Evolutionary conservation across 306 rosid genomes (phyloP), one percentile per base, ranked within the genome.

Genomic region (Calophaca sinica): DNA sequence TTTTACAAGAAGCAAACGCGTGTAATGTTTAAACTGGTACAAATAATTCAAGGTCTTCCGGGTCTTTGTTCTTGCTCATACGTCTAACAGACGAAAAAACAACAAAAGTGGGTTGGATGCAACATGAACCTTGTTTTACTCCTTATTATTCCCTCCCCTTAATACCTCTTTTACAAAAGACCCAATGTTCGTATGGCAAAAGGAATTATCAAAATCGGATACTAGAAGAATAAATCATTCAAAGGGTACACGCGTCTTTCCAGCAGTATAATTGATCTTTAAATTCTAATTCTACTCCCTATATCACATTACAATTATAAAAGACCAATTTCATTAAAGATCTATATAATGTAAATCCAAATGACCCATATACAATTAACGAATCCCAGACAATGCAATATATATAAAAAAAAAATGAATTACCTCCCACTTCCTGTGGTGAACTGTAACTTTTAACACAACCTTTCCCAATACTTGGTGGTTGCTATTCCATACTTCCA

Each of bases 241-340:
- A 79, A 77, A 80, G 72, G 77, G 64, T 79, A 73, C 73, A 83
- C 75, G 73, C 67, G 62, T 68, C 72, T 68, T 69, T 75, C 82
- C 87, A 79, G 78, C 49, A 62, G 80, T 48, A 80, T 55, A 39
- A 78, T 28, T 72, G 71, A 81, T 65, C 80, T 73, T 77, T 74
- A 72, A 81, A 62, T 77, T 83, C 88, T 85, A 84, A 78, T 79
- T 48, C 45, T 86, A 81, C 75, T 78, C 82, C 84, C 89, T 80
- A 87, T 73, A 81, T 57, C 77, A 80, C 73, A 84, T 82, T 86
- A 88, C 89, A 88, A 55, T 81, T 70, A 44, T 72, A 71, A 53
- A 82, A 74, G 44, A 64, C 39, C 26, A 73, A 80, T 66, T 79
- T 80, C 85, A 81, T 78, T 62, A 62, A 65, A 68, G 61, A 87